Base-by-base conservation (phyloP, 768 basidiomycete species). In the Lentinula detonsa region DNA sequence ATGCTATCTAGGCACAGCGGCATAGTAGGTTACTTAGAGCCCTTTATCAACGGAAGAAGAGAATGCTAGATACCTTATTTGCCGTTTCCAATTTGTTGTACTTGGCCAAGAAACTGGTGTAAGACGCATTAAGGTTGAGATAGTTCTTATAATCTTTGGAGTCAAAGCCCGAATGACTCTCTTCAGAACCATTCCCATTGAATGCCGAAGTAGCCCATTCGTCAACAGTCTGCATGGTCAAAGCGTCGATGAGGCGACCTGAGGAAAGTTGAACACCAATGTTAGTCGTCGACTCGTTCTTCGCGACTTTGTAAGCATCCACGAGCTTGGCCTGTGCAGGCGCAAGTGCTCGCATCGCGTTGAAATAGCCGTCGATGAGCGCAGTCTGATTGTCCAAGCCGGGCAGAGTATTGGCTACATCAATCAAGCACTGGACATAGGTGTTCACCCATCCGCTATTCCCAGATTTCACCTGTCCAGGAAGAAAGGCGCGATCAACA, bases 201-300 rank as follows among this genome's bases (percentile, higher is more conserved):
- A 43, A 21, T 9, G 33, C 56, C 40, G 15, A 28, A 35, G 56
- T 40, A 28, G 46, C 58, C 58, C 58, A 59, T 34, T 50, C 31
- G 11, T 59, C 58, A 7, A 59, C 31, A 37, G 35, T 59, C 28
- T 18, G 11, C 43, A 59, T 59, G 4, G 58, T n/a, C 35, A 50
- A 46, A 13, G 46, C 35, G 18, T 50, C 35, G 16, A 59, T 10
- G 1, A 48, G 21, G 16, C 31, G 45, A 34, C 48, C 45, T 13
- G 58, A 50, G 16, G 42, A 21, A 16, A 46, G 58, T 9, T 59
- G n/a, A 10, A 59, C 58, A 6, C 58, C 58, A 21, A 59, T 49
- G 18, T 59, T 59, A 4, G 45, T 50, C 16, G 45, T 46, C 13
- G 35, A 21, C 48, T 50, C 48, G 35, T 50, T 46, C 31, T 48